Base-by-base conservation (phyloP, 768 basidiomycete genomes). In the Xerocomus brunneocitrinus region DNA sequence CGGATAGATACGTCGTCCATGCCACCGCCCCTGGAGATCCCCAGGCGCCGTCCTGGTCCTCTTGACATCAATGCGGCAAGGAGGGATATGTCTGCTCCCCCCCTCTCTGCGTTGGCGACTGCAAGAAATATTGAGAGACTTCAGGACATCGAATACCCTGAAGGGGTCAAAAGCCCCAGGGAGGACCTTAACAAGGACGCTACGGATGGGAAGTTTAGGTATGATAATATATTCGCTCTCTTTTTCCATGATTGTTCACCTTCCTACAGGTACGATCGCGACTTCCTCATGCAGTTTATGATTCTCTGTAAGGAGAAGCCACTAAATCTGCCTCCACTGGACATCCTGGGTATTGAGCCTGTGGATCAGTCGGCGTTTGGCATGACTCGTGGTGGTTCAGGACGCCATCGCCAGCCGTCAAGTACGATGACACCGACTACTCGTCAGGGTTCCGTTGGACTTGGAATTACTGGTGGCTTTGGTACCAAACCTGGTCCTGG, bases 231-330 rank as follows among this genome's bases (percentile, higher is more conserved):
- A 3, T 14, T 8, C 27, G 2, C 0, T 14, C 8, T 5, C 31
- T 7, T 47, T 46, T 4, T 31, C 36, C 41, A 42, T 44, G 4
- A 8, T 50, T 61, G 14, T 39, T 65, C 41, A 57, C 16, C 19
- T 48, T 49, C n/a, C 24, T 52, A 25, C 24, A 92, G 95, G 64
- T 99, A 99, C 68, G 93, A 98, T 69, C 92, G 95, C 34, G 92
- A 95, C 19, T 99, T 99, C 83, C 80, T 99, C 25, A 73, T 99
- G 54, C 95, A 99, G 67, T 99, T 99, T 75, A 94, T 97, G 90
- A 72, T 74, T 24, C 73, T 95, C 55, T 99, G 97, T 79, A 90
- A 84, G 70, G 95, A 98, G 74, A 95, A 94, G 71, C 95, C 97
- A 3, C 92, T 91, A 50, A 78, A 81, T 51, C 84, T 98, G 27